Conservation (phyloP, 495 filamentous ascomycete genomes). For the Tuber calosporum region DNA sequence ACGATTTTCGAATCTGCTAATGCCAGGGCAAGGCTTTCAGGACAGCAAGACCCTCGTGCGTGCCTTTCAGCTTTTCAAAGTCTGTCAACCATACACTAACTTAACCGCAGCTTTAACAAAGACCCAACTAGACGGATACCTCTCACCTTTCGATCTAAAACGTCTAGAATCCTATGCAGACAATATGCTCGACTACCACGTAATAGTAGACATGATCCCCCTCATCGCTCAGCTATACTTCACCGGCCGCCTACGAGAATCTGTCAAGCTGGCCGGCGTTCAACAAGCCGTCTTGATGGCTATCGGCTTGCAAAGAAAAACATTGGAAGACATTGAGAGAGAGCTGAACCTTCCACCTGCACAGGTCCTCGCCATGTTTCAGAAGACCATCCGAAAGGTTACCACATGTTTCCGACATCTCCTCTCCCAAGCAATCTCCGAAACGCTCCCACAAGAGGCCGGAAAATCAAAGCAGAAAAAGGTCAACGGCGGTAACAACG, state of each 20-base stretch:
- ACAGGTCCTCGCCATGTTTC: slow-evolving; percentile 90
- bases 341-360: slow-evolving; percentile 66
- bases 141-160: slow-evolving; percentile 91
- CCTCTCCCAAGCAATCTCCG: slow-evolving; percentile 65
- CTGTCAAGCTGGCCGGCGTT: slow-evolving; percentile 64
- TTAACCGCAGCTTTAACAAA: slow-evolving; percentile 56
- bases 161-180: slow-evolving; percentile 90
- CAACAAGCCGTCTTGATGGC: slow-evolving; percentile 81
- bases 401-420: slow-evolving; percentile 65
- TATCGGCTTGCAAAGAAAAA: slow-evolving; percentile 82
- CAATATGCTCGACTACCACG: slow-evolving; percentile 95
- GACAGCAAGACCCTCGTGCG: slow-evolving; percentile 21
- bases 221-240: slow-evolving; percentile 75
- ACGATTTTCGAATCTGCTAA: slow-evolving; percentile 82
- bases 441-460: slow-evolving; percentile 57
- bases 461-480: slow-evolving; percentile 48
- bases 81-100: slow-evolving; percentile 45
- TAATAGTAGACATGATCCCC: slow-evolving; percentile 89
- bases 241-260: slow-evolving; percentile 58
- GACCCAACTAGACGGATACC: slow-evolving; percentile 59
- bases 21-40: slow-evolving; percentile 58
- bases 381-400: slow-evolving; percentile 87
- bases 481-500: slow-evolving; percentile 46
- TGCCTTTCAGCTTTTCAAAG: neutral
- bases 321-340: slow-evolving; percentile 68